Conservation (phyloP, 768 basidiomycete genomes). For the Fibroporia radiculosa region DNA sequence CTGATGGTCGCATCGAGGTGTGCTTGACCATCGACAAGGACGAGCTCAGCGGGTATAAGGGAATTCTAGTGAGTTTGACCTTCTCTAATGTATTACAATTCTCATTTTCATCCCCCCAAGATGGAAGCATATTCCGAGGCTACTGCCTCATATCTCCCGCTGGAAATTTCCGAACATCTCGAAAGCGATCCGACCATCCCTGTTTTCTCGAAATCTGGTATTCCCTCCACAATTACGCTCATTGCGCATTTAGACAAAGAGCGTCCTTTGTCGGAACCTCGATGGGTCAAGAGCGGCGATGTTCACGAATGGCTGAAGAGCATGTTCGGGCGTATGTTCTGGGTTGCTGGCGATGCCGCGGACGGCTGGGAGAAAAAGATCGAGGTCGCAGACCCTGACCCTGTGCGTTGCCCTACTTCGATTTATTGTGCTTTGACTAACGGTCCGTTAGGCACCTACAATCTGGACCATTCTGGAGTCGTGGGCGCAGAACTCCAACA, state of each 20-base stretch:
- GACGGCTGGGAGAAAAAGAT: slow-evolving; percentile 95
- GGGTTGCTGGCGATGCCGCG: slow-evolving; percentile 76
- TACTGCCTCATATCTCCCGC: slow-evolving; percentile 60
- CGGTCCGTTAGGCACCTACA: slow-evolving; percentile 68
- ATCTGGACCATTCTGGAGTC: slow-evolving; percentile 85
- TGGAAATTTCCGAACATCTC: slow-evolving; percentile 38
- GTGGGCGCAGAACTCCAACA: slow-evolving; percentile 82
- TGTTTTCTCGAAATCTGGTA: slow-evolving; percentile 49
- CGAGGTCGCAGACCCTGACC: slow-evolving; percentile 87
- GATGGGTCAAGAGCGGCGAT: slow-evolving; percentile 94
- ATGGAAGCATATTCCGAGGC: slow-evolving; percentile 68
- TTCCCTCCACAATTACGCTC: slow-evolving; percentile 55
- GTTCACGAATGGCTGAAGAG: slow-evolving; percentile 89
- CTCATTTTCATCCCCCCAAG: slow-evolving; percentile 28
- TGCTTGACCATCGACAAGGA: slow-evolving; percentile 51
- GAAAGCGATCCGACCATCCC: slow-evolving; percentile 62
- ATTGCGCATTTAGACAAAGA: slow-evolving; percentile 77
- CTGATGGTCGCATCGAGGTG: slow-evolving; percentile 83
- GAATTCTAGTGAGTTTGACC: slow-evolving; percentile 56
- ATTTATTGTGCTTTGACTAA: slow-evolving; percentile 1
- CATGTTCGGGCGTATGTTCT: slow-evolving; percentile 84
- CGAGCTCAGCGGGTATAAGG: slow-evolving; percentile 51
- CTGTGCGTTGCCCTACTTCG: slow-evolving; percentile 45
- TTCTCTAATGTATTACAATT: slow-evolving; percentile 7
- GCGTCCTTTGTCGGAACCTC: slow-evolving; percentile 88